Evolutionary conservation across 2,329 filamentous ascomycete species (phyloP).

Genomic region (Fusarium sacchari): DNA sequence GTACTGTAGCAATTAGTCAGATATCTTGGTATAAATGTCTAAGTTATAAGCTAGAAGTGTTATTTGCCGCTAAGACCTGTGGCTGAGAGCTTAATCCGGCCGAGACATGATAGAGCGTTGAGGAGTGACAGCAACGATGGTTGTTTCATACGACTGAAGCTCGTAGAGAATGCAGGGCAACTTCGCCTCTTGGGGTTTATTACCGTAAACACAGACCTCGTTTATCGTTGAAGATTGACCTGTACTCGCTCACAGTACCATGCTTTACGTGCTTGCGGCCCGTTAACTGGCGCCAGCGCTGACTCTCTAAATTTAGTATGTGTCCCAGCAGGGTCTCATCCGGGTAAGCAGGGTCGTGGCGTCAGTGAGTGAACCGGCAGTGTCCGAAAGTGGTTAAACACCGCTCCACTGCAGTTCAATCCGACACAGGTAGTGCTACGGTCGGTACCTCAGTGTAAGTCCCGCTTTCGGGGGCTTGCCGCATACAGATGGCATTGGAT

Average conservation of each 20-base stretch:
- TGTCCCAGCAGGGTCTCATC: neutral
- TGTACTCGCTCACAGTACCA: fast-evolving
- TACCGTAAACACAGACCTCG: neutral
- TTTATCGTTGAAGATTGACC: neutral
- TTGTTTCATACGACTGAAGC: neutral
- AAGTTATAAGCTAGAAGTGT: too few relatives aligned
- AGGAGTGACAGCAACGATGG: too few relatives aligned
- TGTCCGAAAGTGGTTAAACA: neutral
- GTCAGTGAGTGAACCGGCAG: neutral
- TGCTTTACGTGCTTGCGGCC: neutral
- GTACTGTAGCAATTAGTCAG: too few relatives aligned
- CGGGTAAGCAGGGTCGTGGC: neutral
- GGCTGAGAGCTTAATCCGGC: too few relatives aligned
- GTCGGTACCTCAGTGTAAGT: too few relatives aligned
- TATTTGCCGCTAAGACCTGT: too few relatives aligned
- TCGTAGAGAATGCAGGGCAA: neutral
- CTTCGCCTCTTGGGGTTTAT: neutral
- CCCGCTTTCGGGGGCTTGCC: neutral
- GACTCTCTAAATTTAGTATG: neutral
- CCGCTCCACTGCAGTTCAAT: neutral
- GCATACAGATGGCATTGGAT: neutral
- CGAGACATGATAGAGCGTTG: too few relatives aligned
- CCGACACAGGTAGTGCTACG: neutral
- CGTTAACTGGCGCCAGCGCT: too few relatives aligned
- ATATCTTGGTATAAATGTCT: too few relatives aligned